A percentile compares a stretch with the other conserved stretches of the same genome.
phyloP scores from a whole-genome alignment of 75 land plant species.

The Picea sitchensis region DNA sequence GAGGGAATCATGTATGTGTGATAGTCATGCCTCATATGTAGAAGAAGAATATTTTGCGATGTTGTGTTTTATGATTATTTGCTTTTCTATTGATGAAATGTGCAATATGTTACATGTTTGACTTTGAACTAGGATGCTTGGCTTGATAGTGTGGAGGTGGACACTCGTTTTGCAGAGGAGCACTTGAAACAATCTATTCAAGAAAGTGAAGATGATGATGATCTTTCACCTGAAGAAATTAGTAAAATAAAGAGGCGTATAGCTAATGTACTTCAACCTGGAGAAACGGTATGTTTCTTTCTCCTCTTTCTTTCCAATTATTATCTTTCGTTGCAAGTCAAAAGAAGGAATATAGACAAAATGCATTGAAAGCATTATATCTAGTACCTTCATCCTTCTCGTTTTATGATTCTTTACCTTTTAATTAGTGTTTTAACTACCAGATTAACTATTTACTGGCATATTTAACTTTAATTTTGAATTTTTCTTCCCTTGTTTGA shows the following conservation, averaged over 20 bases:
- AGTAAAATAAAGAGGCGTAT: constrained; percentile 75
- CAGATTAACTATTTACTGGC: no score
- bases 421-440: no score
- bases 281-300: constrained; percentile 72
- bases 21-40: not conserved
- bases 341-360: no score
- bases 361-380: no score
- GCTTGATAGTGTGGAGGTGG: constrained; percentile 83
- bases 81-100: not conserved
- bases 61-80: not conserved
- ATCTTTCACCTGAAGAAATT: constrained; percentile 57
- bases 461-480: no score
- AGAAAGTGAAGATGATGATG: constrained; percentile 39
- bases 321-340: no score
- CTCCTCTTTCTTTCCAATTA: not conserved
- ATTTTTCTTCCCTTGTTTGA: no score
- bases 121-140: constrained; percentile 80
- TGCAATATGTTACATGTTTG: constrained; percentile 8
- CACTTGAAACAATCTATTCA: constrained; percentile 8
- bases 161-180: constrained; percentile 39
- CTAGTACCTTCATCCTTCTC: no score
- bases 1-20: not conserved
- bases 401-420: no score
- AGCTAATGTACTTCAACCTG: constrained; percentile 80
- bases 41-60: not conserved